Base-by-base conservation (phyloP, 2,329 filamentous ascomycete genomes). In the Clonostachys sp. region DNA sequence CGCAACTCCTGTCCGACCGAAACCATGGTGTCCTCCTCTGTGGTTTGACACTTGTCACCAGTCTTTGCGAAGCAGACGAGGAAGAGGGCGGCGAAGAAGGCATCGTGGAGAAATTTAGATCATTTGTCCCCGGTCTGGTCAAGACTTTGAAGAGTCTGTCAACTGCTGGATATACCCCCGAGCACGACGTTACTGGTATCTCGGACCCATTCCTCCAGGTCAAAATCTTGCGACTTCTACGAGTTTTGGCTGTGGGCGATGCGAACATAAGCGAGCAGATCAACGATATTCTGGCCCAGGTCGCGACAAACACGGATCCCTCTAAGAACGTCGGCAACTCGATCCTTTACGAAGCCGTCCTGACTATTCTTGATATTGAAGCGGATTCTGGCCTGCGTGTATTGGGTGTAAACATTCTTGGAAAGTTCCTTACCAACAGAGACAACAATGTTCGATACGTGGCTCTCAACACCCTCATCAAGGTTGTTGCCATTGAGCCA, bases 381-480 rank as follows among this genome's bases (percentile, higher is more conserved):
- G 95, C 94, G 18, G 95, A 99, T 63, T 96, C 94, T 10, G 92
- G 94, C 35, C 73, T 99, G 53, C 81, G 95, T 45, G 94, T 99
- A 18, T 78, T 99, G 24, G 94, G 94, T 60, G 94, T 99, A 57
- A 99, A 99, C 64, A 99, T 99, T 55, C 81, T 99, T 20, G 94
- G 95, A 64, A 99, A 97, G 65, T 99, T 99, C 71, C 72, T 99
- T 52, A 86, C 91, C n/a, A 99, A 99, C 73, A 86, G 92, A 57
- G 94, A 99, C 70, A 99, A 99, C 76, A 99, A 99, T 64, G 99
- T 99, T 59, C 87, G 94, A 66, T 99, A 99, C 62, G 94, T 99
- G 45, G 94, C 94, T 16, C 76, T 99, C 45, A 99, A 99, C 68
- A 99, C 94, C 0, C 75, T 99, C 44, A 95, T 96, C 71, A 97